Conservation (phyloP, 2,329 filamentous ascomycete species). For the Penicillium sp. region DNA sequence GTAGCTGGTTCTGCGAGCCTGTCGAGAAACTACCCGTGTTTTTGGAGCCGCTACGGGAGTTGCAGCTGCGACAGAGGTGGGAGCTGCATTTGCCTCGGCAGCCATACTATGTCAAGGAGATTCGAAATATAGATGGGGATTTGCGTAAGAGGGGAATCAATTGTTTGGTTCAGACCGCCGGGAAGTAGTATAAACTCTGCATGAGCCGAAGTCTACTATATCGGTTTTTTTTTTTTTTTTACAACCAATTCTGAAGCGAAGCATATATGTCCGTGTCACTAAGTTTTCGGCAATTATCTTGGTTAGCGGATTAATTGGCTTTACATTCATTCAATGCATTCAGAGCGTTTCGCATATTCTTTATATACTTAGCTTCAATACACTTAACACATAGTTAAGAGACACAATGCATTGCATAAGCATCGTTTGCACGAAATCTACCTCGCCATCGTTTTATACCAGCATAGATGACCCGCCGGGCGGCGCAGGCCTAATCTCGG, state of each 20-base stretch:
- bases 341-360: neutral
- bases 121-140: slow-evolving; percentile 34
- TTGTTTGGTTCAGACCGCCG: slow-evolving; percentile 34
- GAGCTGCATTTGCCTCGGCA: slow-evolving; percentile 39
- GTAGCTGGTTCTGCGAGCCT: slow-evolving; percentile 44
- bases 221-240: neutral
- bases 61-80: slow-evolving; percentile 34
- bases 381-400: no score
- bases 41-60: slow-evolving; percentile 38
- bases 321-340: neutral
- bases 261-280: neutral
- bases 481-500: neutral
- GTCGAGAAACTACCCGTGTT: slow-evolving; percentile 43
- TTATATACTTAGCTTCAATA: no score
- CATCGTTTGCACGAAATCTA: neutral
- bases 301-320: neutral
- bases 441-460: neutral
- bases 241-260: neutral
- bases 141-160: slow-evolving; percentile 39
- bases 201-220: neutral
- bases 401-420: no score
- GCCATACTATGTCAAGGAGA: slow-evolving; percentile 40
- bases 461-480: neutral
- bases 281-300: neutral
- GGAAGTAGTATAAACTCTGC: neutral